Base-by-base conservation (phyloP, 768 basidiomycete species). In the Pulveroboletus frians region DNA sequence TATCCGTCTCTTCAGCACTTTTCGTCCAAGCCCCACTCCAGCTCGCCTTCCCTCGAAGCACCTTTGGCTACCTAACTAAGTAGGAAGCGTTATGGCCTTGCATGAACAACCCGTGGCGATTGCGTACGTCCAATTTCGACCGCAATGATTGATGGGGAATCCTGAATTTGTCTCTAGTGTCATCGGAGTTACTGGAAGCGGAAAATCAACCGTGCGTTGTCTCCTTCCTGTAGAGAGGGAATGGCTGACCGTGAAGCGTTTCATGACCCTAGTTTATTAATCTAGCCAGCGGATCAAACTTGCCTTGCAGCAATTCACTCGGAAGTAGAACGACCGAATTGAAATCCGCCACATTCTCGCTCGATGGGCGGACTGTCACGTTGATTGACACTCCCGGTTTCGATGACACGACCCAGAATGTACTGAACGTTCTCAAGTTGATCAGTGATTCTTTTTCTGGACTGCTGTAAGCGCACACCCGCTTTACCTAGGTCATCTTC, bases 341-440 rank as follows among this genome's bases (percentile, higher is more conserved):
- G 4, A 65, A 74, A 53, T 59, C 69, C 2, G 64, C 75, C 0
- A 53, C 73, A 1, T 77, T 80, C 54, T 50, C 67, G 18, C 56
- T 79, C 3, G 72, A 76, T 42, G 76, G 73, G 1, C 65, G 62
- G 10, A 54, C 46, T 21, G 67, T 81, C 38, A 73, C 67, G 1
- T 62, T 83, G 21, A 73, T 83, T 44, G 80, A 83, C 55, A 82
- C 79, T 0, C 80, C 80, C 2, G 80, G 80, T 5, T 81, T 81
- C 49, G 78, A 80, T 51, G 78, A 80, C 51, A 72, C 74, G 4
- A 34, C 32, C n/a, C 68, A 63, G 36, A 74, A 67, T 48, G 76
- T 78, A 37, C 65, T 71, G 0, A 71, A 73, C 13, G 69, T 80
- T 4, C 62, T 80, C 20, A 70, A 66, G 27, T 66, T 70, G 66